phyloP scores from a whole-genome alignment of 495 filamentous ascomycete genomes.

The Trichoderma virens region DNA sequence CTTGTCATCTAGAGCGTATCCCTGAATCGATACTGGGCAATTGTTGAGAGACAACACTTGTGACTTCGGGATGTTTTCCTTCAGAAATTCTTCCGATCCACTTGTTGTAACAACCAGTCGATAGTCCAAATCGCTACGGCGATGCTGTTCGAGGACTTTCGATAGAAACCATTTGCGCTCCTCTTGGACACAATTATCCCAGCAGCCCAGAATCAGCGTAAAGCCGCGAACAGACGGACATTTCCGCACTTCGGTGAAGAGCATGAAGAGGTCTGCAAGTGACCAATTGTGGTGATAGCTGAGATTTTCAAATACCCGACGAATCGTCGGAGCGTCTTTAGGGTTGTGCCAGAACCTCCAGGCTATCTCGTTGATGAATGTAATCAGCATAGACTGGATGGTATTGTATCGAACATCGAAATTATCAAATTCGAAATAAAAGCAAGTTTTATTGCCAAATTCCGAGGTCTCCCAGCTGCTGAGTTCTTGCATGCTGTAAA shows the following conservation, averaged over 20 bases:
- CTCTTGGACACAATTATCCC: conserved; percentile 10
- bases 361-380: conserved; percentile 13
- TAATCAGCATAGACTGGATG: conserved; percentile 10
- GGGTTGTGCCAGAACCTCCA: conserved; percentile 9
- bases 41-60: not conserved
- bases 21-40: not conserved
- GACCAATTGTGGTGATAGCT: conserved; percentile 6
- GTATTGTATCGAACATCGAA: conserved; percentile 13
- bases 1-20: not conserved
- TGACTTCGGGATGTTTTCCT: not conserved
- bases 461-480: not conserved
- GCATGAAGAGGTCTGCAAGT: conserved; percentile 10
- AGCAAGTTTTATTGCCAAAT: not conserved
- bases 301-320: not conserved
- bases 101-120: conserved; percentile 12
- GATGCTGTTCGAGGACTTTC: conserved; percentile 8
- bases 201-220: conserved; percentile 15
- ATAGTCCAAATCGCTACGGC: conserved; percentile 3
- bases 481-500: conserved; percentile 9
- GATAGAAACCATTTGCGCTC: conserved; percentile 12
- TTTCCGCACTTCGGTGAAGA: not conserved
- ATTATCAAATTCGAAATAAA: conserved; percentile 16
- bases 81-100: not conserved
- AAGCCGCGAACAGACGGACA: not conserved
- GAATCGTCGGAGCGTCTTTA: not conserved